Percentiles rank a stretch among this genome's conserved stretches.
Conservation (phyloP, 305 asterid genomes). For the Rubia tinctorum region DNA sequence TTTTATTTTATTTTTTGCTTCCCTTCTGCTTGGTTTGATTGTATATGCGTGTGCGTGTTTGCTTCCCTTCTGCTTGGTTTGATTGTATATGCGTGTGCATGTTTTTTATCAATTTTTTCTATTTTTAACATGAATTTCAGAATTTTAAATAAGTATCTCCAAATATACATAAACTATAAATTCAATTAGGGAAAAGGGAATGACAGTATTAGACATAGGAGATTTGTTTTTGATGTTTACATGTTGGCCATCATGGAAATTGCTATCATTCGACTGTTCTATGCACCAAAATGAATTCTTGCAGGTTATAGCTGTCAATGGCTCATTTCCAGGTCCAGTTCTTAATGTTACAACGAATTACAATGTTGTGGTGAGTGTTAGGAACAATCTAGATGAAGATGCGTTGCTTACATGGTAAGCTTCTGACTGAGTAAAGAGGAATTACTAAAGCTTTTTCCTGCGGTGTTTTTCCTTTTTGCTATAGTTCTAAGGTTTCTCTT, state of each 20-base stretch:
- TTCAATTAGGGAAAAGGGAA: too few relatives aligned
- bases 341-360: constrained; percentile 84
- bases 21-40: too few relatives aligned
- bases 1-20: too few relatives aligned
- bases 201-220: too few relatives aligned
- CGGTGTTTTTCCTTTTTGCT: constrained; percentile 1
- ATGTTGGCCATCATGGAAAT: background rate
- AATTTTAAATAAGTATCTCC: too few relatives aligned
- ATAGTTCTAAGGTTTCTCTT: background rate
- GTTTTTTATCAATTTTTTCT: too few relatives aligned
- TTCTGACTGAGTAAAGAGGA: background rate
- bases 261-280: background rate
- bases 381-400: constrained; percentile 74
- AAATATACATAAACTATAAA: too few relatives aligned
- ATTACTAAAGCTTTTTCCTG: background rate
- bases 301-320: constrained; percentile 93
- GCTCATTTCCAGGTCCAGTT: constrained; percentile 76
- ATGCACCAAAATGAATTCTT: background rate
- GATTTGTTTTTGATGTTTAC: background rate
- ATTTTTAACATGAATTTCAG: too few relatives aligned
- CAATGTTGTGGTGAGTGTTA: constrained; percentile 79
- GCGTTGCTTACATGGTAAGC: constrained; percentile 79
- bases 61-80: too few relatives aligned
- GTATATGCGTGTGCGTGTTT: too few relatives aligned
- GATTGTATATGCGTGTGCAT: too few relatives aligned